Base-by-base conservation (phyloP, 2,329 filamentous ascomycete genomes). In the Cladobotryum mycophilum region DNA sequence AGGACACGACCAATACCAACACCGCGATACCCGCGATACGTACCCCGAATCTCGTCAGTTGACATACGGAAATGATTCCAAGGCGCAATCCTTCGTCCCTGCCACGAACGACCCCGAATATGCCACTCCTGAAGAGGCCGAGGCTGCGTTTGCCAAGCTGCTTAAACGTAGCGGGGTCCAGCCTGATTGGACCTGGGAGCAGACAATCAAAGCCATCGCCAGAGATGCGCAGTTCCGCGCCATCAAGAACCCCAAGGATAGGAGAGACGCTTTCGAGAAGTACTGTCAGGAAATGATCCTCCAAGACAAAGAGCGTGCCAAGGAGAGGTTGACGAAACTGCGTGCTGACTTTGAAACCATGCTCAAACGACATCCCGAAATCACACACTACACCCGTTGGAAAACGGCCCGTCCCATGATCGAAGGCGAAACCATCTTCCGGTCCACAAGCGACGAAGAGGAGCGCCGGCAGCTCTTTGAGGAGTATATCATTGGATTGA, bases 321-420 rank as follows among this genome's bases (percentile, higher is more conserved):
- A 95, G 70, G 92, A 97, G 71, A 86, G 93, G 65, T 79, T 95
- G 68, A 79, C 88, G 61, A 97, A 96, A 74, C 79, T 97, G 64
- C 88, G 90, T 62, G 80, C 88, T 68, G 93, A 97, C 75, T 99
- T 99, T 70, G 86, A 87, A 59, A 91, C 85, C 49, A 99, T 99
- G 93, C 80, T 99, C 58, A 89, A 86, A 70, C 91, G 90, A 58
- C 92, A 99, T 68, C 90, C 91, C 54, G 93, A 99, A 69, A 97
- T 99, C 70, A 93, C 91, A 69, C 84, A 96, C 67, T 96, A 95
- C 69, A 96, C 92, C 40, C 86, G 90, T 55, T 99, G 93, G 93
- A 95, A 90, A 78, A 96, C 89, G 14, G 93, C 92, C 48, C 85
- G 89, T 45, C 89, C 90, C 9, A 95, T 96, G 57, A 89, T 99